Conservation (phyloP, 352 stramenopile genomes). For the Halophytophthora polymorphica region DNA sequence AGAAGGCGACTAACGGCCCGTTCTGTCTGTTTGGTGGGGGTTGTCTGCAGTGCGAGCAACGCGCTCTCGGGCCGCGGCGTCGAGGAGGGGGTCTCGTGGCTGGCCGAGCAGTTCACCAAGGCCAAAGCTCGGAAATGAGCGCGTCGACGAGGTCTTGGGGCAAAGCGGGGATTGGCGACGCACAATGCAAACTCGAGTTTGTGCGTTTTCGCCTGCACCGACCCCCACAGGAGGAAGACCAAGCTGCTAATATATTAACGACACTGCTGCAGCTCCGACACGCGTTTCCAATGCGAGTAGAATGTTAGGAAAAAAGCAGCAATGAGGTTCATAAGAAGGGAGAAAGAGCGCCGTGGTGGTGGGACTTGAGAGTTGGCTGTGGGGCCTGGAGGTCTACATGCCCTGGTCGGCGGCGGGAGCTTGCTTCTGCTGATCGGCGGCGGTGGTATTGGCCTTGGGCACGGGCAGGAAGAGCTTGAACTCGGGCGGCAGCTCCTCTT, state of each 20-base stretch:
- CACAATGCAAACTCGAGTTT: too few relatives aligned
- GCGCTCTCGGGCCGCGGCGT: slow-evolving; percentile 73
- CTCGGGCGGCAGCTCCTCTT: slow-evolving; percentile 96
- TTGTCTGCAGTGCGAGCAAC: slow-evolving; percentile 63
- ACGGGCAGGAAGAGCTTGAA: slow-evolving; percentile 98
- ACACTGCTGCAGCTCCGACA: too few relatives aligned
- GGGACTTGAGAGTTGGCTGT: too few relatives aligned
- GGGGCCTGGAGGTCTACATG: slow-evolving; percentile 23
- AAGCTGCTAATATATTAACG: slow-evolving; percentile 8
- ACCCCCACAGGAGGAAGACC: neutral
- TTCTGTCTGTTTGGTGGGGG: neutral
- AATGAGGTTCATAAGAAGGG: too few relatives aligned
- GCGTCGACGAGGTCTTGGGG: neutral
- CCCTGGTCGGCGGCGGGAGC: slow-evolving; percentile 29
- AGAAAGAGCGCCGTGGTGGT: too few relatives aligned
- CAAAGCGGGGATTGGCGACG: neutral
- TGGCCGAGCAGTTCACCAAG: slow-evolving; percentile 73
- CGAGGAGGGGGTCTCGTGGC: slow-evolving; percentile 81
- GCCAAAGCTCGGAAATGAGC: slow-evolving; percentile 51
- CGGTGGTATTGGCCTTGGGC: slow-evolving; percentile 67
- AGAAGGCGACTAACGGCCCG: neutral
- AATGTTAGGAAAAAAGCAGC: too few relatives aligned
- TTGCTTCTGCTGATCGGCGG: slow-evolving; percentile 44
- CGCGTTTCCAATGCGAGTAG: too few relatives aligned
- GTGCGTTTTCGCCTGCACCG: too few relatives aligned